Evolutionary conservation across 2,329 filamentous ascomycete genomes (phyloP).

Genomic region (Dothideomycetes sp.): DNA sequence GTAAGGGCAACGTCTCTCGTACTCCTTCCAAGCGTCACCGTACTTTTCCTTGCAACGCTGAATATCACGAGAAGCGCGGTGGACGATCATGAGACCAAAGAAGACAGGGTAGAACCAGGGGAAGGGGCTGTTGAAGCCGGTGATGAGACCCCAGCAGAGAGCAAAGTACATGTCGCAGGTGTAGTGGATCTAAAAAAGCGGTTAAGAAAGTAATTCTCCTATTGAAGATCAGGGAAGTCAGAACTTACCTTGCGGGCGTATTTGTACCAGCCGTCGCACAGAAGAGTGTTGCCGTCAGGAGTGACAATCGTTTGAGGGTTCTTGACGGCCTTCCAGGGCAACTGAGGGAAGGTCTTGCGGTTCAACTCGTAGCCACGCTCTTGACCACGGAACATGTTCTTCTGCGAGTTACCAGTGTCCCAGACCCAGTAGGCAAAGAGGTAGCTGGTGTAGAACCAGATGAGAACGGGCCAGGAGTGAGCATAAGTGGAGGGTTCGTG

Average conservation of each 20-base stretch:
- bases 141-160: conserved; percentile 69
- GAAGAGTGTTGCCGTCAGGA: conserved; percentile 62
- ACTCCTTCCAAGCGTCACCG: conserved; percentile 72
- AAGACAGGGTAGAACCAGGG: conserved; percentile 86
- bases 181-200: conserved; percentile 59
- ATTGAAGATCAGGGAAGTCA: too few relatives aligned
- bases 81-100: conserved; percentile 70
- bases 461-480: conserved; percentile 55
- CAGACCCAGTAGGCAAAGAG: conserved; percentile 14
- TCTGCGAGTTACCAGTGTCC: conserved; percentile 73
- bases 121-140: conserved; percentile 70
- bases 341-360: conserved; percentile 76
- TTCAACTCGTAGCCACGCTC: conserved; percentile 62
- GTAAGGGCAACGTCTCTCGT: conserved; percentile 70
- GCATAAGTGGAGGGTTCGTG: conserved; percentile 68
- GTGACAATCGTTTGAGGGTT: conserved; percentile 73
- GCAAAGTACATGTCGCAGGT: conserved; percentile 73
- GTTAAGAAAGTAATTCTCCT: conserved; percentile 7
- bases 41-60: conserved; percentile 68
- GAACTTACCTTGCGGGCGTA: conserved; percentile 26
- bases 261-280: conserved; percentile 77
- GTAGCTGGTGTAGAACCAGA: conserved; percentile 13
- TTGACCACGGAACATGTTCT: conserved; percentile 79
- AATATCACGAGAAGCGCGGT: conserved; percentile 68
- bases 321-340: conserved; percentile 76